Conservation (phyloP, 768 basidiomycete species). For the Mycena alexandri region DNA sequence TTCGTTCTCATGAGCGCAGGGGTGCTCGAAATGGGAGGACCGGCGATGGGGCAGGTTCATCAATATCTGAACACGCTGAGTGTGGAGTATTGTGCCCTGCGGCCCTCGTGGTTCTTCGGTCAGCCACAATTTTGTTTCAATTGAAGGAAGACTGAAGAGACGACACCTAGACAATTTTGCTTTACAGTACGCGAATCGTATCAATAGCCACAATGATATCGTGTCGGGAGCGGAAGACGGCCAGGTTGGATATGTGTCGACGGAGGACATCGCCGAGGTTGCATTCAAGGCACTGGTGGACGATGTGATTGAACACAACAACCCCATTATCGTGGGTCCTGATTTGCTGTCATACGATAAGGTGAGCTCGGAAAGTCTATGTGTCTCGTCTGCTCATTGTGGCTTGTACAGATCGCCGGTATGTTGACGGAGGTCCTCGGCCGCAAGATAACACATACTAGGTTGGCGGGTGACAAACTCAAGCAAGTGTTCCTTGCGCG, state of each 20-base stretch:
- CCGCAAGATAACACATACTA: slow-evolving; percentile 46
- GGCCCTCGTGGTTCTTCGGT: slow-evolving; percentile 57
- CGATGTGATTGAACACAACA: slow-evolving; percentile 41
- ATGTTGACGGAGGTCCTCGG: slow-evolving; percentile 45
- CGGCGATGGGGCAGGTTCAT: slow-evolving; percentile 48
- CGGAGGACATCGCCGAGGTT: slow-evolving; percentile 49
- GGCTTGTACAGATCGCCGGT: slow-evolving; percentile 41
- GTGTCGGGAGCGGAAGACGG: slow-evolving; percentile 45
- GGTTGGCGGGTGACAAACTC: slow-evolving; percentile 40
- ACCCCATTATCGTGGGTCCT: slow-evolving; percentile 49
- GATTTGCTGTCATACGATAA: slow-evolving; percentile 48
- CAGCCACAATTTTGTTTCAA: neutral
- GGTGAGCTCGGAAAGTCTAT: slow-evolving; percentile 30
- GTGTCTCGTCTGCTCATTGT: neutral
- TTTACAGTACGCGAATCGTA: slow-evolving; percentile 35
- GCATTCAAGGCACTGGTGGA: slow-evolving; percentile 47
- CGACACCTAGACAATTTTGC: slow-evolving; percentile 48
- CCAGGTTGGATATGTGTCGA: slow-evolving; percentile 45
- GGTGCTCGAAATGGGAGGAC: slow-evolving; percentile 41
- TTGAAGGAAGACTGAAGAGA: neutral
- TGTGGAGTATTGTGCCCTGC: slow-evolving; percentile 50
- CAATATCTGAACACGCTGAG: slow-evolving; percentile 49
- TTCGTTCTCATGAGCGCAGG: slow-evolving; percentile 49
- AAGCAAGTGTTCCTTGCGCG: slow-evolving; percentile 26
- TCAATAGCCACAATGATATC: slow-evolving; percentile 44